phyloP scores from a whole-genome alignment of 345 rosid genomes.

The Eucalyptus tenuipes region DNA sequence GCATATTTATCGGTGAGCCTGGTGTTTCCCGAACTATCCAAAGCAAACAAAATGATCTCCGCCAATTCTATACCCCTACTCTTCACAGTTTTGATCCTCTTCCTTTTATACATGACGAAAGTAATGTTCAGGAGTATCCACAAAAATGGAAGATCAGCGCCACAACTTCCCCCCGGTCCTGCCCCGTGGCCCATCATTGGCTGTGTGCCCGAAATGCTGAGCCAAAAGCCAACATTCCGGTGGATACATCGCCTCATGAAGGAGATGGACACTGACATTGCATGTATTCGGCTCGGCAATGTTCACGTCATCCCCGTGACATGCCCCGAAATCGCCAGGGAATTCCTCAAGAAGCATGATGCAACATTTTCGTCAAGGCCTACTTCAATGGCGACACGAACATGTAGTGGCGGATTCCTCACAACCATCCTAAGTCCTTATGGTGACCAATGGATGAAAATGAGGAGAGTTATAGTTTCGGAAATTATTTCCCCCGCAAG shows the following conservation, averaged over 20 bases:
- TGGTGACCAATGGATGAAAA: constrained; percentile 1
- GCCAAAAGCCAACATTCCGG: constrained; percentile 3
- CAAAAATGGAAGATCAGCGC: not conserved
- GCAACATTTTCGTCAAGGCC: constrained; percentile 1
- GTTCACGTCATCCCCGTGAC: not conserved
- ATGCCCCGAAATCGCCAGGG: constrained; percentile 3
- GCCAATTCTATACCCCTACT: not conserved
- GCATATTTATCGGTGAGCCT: not conserved
- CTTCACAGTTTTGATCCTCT: not conserved
- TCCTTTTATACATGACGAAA: not conserved
- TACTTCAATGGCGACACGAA: not conserved
- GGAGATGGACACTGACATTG: constrained; percentile 9
- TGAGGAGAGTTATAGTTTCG: constrained; percentile 2
- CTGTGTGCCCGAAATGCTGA: constrained; percentile 4
- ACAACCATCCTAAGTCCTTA: not conserved
- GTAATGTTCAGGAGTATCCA: not conserved
- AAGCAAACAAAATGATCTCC: not conserved
- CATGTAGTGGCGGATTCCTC: constrained; percentile 3
- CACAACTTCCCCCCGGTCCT: not conserved
- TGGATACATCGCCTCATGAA: constrained; percentile 14
- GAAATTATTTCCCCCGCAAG: not conserved
- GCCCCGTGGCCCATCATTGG: constrained; percentile 30
- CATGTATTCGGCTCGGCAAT: constrained; percentile 23
- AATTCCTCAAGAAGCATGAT: constrained; percentile 7
- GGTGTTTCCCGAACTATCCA: not conserved